Conservation (phyloP, 441 rosid genomes). For the Mallotus japonicus region DNA sequence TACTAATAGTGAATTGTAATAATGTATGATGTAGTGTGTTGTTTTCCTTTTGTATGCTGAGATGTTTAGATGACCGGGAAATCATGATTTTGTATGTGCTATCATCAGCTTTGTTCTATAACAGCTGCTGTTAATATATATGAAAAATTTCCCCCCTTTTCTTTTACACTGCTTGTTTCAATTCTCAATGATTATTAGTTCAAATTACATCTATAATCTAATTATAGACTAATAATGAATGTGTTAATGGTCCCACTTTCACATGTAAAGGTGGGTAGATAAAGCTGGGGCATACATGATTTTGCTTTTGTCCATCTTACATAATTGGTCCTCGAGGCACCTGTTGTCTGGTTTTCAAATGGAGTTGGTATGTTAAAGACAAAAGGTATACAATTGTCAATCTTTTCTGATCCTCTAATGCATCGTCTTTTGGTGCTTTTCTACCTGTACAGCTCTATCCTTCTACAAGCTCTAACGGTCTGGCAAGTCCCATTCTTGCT, state of each 20-base stretch:
- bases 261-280: conserved; percentile 7
- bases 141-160: conserved; percentile 37
- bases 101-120: conserved; percentile 34
- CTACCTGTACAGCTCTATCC: too few species aligned
- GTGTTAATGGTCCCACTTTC: conserved; percentile 35
- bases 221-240: conserved; percentile 35
- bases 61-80: conserved; percentile 46
- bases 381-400: not conserved
- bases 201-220: conserved; percentile 21
- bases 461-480: too few species aligned
- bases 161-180: conserved; percentile 24
- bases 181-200: conserved; percentile 36
- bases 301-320: conserved; percentile 17
- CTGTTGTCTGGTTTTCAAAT: not conserved
- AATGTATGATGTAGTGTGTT: conserved; percentile 51
- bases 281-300: conserved; percentile 7
- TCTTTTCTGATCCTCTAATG: not conserved
- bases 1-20: conserved; percentile 57
- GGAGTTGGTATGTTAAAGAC: not conserved
- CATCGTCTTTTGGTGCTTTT: not conserved
- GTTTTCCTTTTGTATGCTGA: conserved; percentile 49
- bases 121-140: conserved; percentile 38
- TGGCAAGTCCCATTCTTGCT: not conserved
- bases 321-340: conserved; percentile 3
- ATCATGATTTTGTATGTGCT: conserved; percentile 48